Evolutionary conservation across 441 rosid species (phyloP).

Genomic region (Rhodomyrtus psidioides): DNA sequence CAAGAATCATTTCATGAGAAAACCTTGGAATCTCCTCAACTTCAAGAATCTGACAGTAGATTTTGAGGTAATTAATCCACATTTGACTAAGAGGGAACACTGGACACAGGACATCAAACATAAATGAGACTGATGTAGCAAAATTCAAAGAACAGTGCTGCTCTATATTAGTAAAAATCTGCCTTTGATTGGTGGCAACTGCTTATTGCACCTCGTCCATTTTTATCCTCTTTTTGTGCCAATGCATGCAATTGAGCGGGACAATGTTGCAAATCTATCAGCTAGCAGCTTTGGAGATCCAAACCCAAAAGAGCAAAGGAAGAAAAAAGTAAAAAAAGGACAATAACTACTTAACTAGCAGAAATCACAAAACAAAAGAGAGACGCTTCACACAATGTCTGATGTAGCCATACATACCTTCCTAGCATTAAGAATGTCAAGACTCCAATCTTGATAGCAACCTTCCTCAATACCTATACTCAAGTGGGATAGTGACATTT

Average conservation of each 20-base stretch:
- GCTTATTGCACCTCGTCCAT: not conserved
- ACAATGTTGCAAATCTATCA: not conserved
- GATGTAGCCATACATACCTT: conserved; percentile 35
- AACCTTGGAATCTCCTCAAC: conserved; percentile 68
- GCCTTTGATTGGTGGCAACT: not conserved
- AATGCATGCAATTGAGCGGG: not conserved
- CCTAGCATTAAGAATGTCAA: conserved; percentile 67
- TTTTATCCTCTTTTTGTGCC: not conserved
- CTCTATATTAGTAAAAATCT: not conserved
- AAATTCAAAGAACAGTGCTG: not conserved
- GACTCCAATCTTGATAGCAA: conserved; percentile 86
- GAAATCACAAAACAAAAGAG: not conserved
- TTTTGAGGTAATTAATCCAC: not conserved
- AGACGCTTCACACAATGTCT: not conserved
- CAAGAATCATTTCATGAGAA: conserved; percentile 65
- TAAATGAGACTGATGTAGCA: not conserved
- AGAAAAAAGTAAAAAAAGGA: not conserved
- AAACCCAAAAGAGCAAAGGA: not conserved
- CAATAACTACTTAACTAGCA: not conserved
- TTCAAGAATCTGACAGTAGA: conserved; percentile 50
- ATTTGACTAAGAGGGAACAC: not conserved
- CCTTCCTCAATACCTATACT: conserved; percentile 68
- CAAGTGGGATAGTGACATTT: not conserved
- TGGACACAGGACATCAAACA: not conserved
- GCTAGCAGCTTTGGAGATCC: not conserved